Percentiles rank a stretch among this genome's conserved stretches.
These are phyloP conservation scores for Aspergillus costaricaensis DNA, from an alignment of 2,329 filamentous ascomycete genomes.

Conservation along the genomic window DNA sequence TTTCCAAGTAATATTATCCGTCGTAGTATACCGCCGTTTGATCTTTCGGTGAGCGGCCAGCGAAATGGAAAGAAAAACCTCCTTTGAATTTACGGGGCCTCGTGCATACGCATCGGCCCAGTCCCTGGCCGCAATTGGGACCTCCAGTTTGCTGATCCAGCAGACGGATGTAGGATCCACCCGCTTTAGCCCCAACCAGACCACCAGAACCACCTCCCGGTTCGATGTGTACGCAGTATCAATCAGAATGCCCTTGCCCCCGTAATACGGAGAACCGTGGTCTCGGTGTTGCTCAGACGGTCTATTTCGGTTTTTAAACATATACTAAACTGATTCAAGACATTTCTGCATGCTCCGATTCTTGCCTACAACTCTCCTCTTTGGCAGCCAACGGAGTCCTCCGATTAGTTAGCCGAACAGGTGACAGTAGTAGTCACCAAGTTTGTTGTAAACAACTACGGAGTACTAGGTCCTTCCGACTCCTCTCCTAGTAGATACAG, in stretches of 20 bases:
- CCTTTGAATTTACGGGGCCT: neutral
- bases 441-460: too few species aligned
- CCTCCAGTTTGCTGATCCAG: conserved; percentile 3
- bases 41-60: conserved; percentile 8
- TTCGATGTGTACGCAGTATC: neutral
- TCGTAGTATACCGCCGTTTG: conserved; percentile 4
- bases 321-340: neutral
- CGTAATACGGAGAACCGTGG: conserved; percentile 5
- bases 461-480: too few species aligned
- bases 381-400: neutral
- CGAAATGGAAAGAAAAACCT: neutral
- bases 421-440: neutral
- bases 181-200: conserved; percentile 4
- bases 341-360: neutral
- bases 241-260: neutral
- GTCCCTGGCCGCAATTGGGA: conserved; percentile 6
- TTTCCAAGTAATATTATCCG: too few species aligned
- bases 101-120: conserved; percentile 7
- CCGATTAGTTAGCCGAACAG: neutral
- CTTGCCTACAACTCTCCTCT: neutral
- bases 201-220: conserved; percentile 1
- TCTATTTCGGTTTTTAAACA: neutral
- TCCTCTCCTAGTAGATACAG: too few species aligned
- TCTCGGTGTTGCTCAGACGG: neutral
- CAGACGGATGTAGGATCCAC: conserved; percentile 6